phyloP scores from a whole-genome alignment of 179 eudicot genomes.

The Beta corolliflora region DNA sequence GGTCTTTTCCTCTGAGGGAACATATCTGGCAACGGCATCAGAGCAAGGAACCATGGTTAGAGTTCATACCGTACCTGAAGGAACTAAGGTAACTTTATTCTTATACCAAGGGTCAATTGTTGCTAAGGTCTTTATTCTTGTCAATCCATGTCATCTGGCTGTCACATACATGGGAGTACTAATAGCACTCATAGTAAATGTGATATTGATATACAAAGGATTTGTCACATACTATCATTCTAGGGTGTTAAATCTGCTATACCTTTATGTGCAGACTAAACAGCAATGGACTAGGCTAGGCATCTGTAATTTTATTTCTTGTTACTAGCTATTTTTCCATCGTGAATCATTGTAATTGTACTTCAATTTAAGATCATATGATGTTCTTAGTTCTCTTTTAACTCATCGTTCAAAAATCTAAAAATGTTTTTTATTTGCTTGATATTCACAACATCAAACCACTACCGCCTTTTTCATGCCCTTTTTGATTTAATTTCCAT shows the following conservation, averaged over 20 bases:
- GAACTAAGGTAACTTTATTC: conserved; percentile 60
- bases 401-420: neutral
- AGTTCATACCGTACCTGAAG: conserved; percentile 78
- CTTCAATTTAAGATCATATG: too few relatives aligned
- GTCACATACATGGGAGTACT: neutral
- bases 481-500: too few relatives aligned
- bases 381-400: neutral
- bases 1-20: conserved; percentile 74
- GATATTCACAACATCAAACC: neutral
- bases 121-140: neutral
- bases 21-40: conserved; percentile 88
- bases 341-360: too few relatives aligned
- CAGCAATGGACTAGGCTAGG: too few relatives aligned
- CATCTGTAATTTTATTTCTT: too few relatives aligned
- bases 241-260: neutral
- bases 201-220: neutral
- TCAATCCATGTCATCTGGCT: conserved; percentile 6
- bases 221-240: neutral
- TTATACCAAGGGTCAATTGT: neutral
- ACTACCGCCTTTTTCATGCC: too few relatives aligned
- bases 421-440: neutral
- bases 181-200: neutral
- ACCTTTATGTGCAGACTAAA: neutral
- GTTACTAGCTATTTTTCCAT: too few relatives aligned
- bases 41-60: conserved; percentile 95